A percentile compares a stretch with the other conserved stretches of the same genome.
phyloP scores from a whole-genome alignment of 345 rosid genomes.

The Geranium rotundifolium region DNA sequence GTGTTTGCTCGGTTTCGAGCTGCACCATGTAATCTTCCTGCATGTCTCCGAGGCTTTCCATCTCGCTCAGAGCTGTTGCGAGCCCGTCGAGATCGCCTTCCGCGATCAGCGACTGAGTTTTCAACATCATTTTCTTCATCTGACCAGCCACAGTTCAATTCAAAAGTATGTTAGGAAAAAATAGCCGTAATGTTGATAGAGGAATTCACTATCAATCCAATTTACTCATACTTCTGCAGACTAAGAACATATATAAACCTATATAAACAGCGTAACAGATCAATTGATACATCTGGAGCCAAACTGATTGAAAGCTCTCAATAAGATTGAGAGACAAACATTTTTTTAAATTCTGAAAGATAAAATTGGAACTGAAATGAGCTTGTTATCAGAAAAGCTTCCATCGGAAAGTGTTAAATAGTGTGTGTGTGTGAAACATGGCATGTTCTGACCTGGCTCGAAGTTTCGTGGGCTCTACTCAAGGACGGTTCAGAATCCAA shows the following conservation, averaged over 20 bases:
- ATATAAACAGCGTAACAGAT: no score
- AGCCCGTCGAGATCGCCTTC: slow-evolving; percentile 58
- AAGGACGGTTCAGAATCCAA: slow-evolving; percentile 32
- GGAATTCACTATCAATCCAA: no score
- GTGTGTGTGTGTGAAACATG: neutral
- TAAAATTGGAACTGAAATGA: no score
- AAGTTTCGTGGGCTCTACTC: slow-evolving; percentile 42
- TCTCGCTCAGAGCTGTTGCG: slow-evolving; percentile 45
- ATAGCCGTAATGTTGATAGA: no score
- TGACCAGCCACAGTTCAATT: slow-evolving; percentile 11
- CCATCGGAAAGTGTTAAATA: neutral
- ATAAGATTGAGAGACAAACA: no score
- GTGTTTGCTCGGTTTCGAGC: slow-evolving; percentile 79
- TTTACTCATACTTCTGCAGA: no score
- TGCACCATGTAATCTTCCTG: slow-evolving; percentile 74
- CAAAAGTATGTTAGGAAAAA: no score
- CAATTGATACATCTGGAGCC: no score
- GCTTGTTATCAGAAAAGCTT: no score
- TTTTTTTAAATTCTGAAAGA: no score
- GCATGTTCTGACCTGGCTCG: slow-evolving; percentile 33
- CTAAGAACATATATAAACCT: no score
- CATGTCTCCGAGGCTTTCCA: slow-evolving; percentile 57
- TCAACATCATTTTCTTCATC: slow-evolving; percentile 58
- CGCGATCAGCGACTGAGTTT: slow-evolving; percentile 49
- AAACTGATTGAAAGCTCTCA: no score